Conservation (phyloP, 169 alveolate species). For the Cytauxzoon felis region DNA sequence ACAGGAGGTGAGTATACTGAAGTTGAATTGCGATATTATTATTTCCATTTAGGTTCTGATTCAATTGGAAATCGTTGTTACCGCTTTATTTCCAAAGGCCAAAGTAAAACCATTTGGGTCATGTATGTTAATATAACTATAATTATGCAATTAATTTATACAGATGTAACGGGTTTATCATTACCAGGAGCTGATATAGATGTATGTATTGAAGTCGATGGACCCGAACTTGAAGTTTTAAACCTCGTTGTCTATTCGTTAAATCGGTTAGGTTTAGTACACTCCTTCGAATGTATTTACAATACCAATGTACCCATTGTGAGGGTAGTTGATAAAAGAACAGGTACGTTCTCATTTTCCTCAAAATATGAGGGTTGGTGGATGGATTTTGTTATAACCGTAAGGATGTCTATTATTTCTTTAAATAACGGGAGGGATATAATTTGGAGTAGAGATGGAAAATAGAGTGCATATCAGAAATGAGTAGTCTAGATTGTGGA, state of each 20-base stretch:
- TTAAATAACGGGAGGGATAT: too few relatives aligned
- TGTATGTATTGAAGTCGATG: constrained; percentile 39
- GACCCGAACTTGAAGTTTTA: constrained; percentile 23
- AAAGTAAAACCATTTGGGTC: constrained; percentile 51
- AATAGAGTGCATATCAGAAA: too few relatives aligned
- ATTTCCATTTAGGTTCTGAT: constrained; percentile 19
- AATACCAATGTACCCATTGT: constrained; percentile 60
- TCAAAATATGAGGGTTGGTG: neutral
- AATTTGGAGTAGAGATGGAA: too few relatives aligned
- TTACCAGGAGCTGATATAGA: constrained; percentile 61
- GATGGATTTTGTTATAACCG: too few relatives aligned
- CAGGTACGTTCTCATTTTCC: constrained; percentile 13
- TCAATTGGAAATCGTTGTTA: constrained; percentile 40
- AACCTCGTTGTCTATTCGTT: constrained; percentile 43
- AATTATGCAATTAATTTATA: neutral
- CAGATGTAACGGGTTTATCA: constrained; percentile 58
- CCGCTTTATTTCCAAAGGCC: constrained; percentile 56
- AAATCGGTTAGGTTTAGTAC: constrained; percentile 50
- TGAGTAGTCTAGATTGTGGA: too few relatives aligned
- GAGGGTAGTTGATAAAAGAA: constrained; percentile 53
- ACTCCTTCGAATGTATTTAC: constrained; percentile 61
- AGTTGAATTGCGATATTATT: neutral
- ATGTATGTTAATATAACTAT: constrained; percentile 11
- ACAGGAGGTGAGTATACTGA: constrained; percentile 14
- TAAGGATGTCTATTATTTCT: too few relatives aligned